Evolutionary conservation across 2,329 filamentous ascomycete genomes (phyloP).

Genomic region (Paracoccidioides lutzii): DNA sequence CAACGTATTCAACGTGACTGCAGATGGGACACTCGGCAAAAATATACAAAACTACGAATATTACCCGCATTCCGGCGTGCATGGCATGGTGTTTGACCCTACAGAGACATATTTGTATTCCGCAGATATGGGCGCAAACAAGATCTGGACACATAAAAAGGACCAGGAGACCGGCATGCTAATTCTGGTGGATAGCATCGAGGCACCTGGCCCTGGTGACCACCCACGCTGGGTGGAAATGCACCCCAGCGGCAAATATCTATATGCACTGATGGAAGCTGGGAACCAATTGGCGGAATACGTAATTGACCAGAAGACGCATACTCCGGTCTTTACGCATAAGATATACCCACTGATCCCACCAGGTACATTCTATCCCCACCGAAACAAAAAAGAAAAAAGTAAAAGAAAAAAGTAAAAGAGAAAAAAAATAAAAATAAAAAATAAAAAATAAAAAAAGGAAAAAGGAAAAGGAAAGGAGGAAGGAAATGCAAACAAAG

Average conservation of each 20-base stretch:
- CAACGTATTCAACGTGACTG: conserved; percentile 47
- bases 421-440: neutral
- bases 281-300: conserved; percentile 75
- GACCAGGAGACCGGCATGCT: conserved; percentile 47
- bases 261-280: conserved; percentile 84
- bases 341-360: conserved; percentile 68
- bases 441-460: neutral
- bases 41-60: conserved; percentile 38
- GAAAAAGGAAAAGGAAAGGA: neutral
- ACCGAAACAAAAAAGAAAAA: neutral
- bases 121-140: conserved; percentile 36
- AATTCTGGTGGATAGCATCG: conserved; percentile 56
- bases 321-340: conserved; percentile 65
- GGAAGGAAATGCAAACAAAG: neutral
- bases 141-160: conserved; percentile 71
- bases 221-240: conserved; percentile 84
- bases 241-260: conserved; percentile 61
- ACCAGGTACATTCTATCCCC: conserved; percentile 17
- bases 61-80: conserved; percentile 32
- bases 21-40: conserved; percentile 27
- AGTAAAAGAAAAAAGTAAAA: neutral
- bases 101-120: conserved; percentile 36
- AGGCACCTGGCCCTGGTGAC: conserved; percentile 57
- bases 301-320: conserved; percentile 59
- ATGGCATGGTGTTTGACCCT: conserved; percentile 37